These are phyloP conservation scores for Schizochytrium sp. DNA, from an alignment of 108 stramenopile species.

Conservation along the genomic window DNA sequence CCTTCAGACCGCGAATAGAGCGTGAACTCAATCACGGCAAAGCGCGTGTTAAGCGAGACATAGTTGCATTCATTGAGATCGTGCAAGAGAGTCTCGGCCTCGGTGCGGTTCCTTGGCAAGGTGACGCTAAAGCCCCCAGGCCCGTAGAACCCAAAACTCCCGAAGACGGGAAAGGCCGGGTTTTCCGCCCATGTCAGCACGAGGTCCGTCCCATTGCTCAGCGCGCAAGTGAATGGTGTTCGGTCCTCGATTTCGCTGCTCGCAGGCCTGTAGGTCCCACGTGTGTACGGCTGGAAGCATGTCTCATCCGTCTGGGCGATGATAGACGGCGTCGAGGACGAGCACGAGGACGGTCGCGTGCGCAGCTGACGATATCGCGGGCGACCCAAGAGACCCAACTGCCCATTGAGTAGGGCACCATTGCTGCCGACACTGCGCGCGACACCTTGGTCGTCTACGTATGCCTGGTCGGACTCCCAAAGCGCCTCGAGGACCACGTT, in stretches of 20 bases:
- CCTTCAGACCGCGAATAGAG: background rate
- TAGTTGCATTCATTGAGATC: background rate
- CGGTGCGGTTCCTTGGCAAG: background rate
- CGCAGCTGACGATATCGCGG: conserved; percentile 3
- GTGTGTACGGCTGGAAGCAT: background rate
- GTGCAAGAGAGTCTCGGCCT: background rate
- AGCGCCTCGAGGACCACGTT: background rate
- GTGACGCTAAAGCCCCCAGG: background rate
- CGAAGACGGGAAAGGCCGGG: background rate
- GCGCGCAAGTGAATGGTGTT: background rate
- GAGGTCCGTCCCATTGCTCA: background rate
- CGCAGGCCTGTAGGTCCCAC: background rate
- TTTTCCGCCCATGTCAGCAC: background rate
- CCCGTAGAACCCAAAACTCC: background rate
- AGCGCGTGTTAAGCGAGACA: background rate
- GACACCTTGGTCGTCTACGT: background rate
- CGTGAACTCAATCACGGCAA: background rate
- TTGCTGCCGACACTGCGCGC: background rate
- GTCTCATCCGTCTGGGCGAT: background rate
- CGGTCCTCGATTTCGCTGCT: background rate
- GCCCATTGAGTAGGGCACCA: background rate
- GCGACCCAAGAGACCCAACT: background rate
- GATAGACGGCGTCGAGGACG: background rate
- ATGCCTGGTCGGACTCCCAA: background rate
- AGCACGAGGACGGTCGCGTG: background rate